Conservation (phyloP, 176 grass and related monocot species). For the Rhynchospora pubera region DNA sequence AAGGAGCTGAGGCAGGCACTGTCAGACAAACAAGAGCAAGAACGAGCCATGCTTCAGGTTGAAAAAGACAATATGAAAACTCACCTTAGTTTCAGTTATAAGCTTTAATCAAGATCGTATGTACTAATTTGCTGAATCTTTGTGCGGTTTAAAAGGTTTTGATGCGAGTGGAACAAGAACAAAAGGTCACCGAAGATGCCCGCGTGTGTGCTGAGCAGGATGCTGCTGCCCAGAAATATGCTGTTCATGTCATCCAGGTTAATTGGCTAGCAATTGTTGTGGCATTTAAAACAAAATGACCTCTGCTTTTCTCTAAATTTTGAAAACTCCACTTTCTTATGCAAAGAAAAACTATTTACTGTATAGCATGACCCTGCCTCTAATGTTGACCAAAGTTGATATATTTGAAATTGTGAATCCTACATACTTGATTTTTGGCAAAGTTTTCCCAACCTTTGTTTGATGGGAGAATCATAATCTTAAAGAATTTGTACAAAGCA, state of each 20-base stretch:
- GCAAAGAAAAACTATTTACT: neutral
- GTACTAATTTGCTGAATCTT: neutral
- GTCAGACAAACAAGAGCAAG: constrained; percentile 93
- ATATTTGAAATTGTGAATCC: constrained; percentile 9
- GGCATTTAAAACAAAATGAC: neutral
- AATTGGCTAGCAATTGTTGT: constrained; percentile 25
- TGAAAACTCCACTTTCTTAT: neutral
- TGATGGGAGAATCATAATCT: neutral
- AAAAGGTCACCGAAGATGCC: constrained; percentile 92
- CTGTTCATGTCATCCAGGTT: constrained; percentile 84
- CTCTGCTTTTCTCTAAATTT: neutral
- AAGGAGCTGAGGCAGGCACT: constrained; percentile 70
- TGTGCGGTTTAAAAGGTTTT: constrained; percentile 50
- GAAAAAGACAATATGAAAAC: neutral
- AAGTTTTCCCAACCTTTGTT: neutral
- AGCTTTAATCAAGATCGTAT: neutral
- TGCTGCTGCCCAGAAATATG: constrained; percentile 78
- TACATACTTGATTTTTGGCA: neutral
- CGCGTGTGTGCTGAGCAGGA: constrained; percentile 88
- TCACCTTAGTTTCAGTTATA: neutral
- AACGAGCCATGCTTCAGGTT: constrained; percentile 97
- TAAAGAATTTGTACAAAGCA: neutral
- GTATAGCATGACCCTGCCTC: constrained; percentile 1
- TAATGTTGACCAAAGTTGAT: neutral
- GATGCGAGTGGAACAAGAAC: constrained; percentile 98